Evolutionary conservation across 2,329 filamentous ascomycete genomes (phyloP), one percentile per base, ranked within the genome.

Genomic region (Talaromyces sp.): DNA sequence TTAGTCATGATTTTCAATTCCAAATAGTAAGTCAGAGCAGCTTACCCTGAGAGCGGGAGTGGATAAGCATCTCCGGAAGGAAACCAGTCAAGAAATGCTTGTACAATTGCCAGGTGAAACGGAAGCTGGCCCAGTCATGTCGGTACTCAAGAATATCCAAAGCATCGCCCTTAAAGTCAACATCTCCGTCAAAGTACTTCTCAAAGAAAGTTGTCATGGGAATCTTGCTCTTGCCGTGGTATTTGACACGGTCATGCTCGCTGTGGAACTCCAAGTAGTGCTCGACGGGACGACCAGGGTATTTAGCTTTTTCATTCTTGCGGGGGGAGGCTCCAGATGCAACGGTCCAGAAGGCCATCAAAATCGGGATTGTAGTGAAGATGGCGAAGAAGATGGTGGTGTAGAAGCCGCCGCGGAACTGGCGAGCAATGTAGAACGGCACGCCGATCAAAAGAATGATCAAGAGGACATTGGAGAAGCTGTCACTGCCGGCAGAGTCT

Each of bases 101-200:
- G 85, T 93, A 93, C 70, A 97, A 84, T 73, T 88, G 85, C 73
- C 90, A 80, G 68, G 94, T 97, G 81, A 98, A 97, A 75, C 88
- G 86, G 85, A 97, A 97, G 84, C 86, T 95, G 71, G 92, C 92
- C 95, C 95, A 98, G 79, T 99, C 95, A 77, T 98, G 94, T 74
- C 95, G 86, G 83, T 95, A 95, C 81, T 98, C 95, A 79, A 98
- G 82, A 57, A 91, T 84, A 75, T 98, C 94, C 68, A 98, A 85
- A 73, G 85, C 87, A 80, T 98, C 95, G 66, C 93, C 93, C 79
- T 97, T 98, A 85, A 97, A 94, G 72, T 97, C 92, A 69, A 97
- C 93, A 66, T 96, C 89, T 66, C 92, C 92, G 75, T 95, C 90
- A 80, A 98, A 96, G 85, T 97, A 98, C 90, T 94, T 96, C 81